Evolutionary conservation across 192 early-diverging fungal species (phyloP).

Genomic region (Mortierella alpina): DNA sequence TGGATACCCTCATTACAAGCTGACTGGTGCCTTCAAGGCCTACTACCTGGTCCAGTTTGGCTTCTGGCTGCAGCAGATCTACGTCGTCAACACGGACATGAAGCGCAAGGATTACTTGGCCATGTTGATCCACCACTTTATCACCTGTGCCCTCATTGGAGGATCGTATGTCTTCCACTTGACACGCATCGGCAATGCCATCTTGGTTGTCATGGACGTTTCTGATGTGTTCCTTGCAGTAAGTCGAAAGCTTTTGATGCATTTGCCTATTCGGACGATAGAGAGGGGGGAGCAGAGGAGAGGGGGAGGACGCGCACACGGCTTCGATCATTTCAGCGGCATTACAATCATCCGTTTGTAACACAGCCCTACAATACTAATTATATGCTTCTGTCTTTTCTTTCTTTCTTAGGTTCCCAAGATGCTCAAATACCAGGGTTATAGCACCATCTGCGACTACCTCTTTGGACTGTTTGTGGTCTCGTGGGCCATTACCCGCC

Average conservation of each 20-base stretch:
- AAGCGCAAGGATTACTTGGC: constrained; percentile 77
- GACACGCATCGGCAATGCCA: constrained; percentile 82
- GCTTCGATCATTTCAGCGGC: no score
- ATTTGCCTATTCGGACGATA: background rate
- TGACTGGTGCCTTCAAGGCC: constrained; percentile 67
- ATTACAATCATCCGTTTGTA: no score
- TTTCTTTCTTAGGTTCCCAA: constrained; percentile 68
- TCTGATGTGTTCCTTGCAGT: constrained; percentile 82
- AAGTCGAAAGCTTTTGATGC: constrained; percentile 26
- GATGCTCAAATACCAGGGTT: constrained; percentile 78
- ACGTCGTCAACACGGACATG: constrained; percentile 78
- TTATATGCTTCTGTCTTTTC: background rate
- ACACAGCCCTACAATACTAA: background rate
- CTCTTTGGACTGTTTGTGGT: constrained; percentile 81
- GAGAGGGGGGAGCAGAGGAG: background rate
- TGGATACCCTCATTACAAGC: constrained; percentile 73
- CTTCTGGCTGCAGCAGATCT: constrained; percentile 86
- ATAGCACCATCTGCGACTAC: constrained; percentile 70
- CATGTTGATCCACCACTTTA: constrained; percentile 81
- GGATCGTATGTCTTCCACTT: constrained; percentile 75
- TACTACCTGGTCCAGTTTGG: constrained; percentile 82
- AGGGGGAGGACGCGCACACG: no score
- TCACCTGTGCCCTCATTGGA: constrained; percentile 76
- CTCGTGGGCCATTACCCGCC: constrained; percentile 82
- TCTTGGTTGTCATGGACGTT: constrained; percentile 82